Evolutionary conservation across 2,329 filamentous ascomycete genomes (phyloP).

Genomic region (Penicillium sp.): DNA sequence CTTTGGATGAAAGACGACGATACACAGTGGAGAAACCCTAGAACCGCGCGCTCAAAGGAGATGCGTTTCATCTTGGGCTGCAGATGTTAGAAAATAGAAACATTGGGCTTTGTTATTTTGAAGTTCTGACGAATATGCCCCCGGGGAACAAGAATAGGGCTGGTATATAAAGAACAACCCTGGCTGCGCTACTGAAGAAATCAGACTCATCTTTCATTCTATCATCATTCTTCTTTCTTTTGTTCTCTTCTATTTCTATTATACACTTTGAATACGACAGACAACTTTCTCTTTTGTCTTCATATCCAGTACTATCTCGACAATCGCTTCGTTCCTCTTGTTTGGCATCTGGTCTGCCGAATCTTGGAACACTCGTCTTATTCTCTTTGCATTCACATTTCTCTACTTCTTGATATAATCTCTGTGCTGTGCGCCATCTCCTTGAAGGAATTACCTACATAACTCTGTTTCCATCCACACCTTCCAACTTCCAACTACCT

Average conservation of each 20-base stretch:
- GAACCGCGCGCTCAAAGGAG: conserved; percentile 13
- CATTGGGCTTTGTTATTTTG: conserved; percentile 8
- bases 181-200: background rate
- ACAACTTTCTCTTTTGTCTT: conserved; percentile 10
- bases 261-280: background rate
- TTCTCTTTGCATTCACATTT: background rate
- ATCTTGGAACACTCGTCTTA: background rate
- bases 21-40: conserved; percentile 10
- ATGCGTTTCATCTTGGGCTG: conserved; percentile 16
- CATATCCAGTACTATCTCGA: conserved; percentile 6
- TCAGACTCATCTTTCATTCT: conserved; percentile 8
- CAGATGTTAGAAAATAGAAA: conserved; percentile 13
- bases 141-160: background rate
- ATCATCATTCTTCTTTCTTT: conserved; percentile 11
- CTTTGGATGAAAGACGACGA: conserved; percentile 14
- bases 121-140: background rate
- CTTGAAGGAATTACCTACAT: background rate
- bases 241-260: conserved; percentile 11
- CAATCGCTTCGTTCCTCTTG: conserved; percentile 1
- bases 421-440: conserved; percentile 3
- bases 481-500: background rate
- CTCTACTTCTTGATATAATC: conserved; percentile 1
- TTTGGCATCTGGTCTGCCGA: conserved; percentile 20
- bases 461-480: background rate
- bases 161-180: conserved; percentile 15